A percentile compares a stretch with the other conserved stretches of the same genome.
These are phyloP conservation scores for Xylariaceae sp. DNA, from an alignment of 2,329 filamentous ascomycete species.

Conservation along the genomic window DNA sequence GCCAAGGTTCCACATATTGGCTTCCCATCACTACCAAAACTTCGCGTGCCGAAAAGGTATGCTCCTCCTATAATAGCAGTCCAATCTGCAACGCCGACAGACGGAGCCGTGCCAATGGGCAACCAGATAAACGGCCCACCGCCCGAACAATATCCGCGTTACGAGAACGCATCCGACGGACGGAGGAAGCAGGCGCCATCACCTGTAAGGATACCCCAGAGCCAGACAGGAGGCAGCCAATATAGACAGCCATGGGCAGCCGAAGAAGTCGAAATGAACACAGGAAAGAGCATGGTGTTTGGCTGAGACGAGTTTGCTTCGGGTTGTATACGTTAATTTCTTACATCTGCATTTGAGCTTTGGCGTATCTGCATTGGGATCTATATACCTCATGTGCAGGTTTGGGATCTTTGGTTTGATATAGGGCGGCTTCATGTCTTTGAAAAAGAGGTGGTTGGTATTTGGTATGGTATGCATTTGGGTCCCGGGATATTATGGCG, in stretches of 20 bases:
- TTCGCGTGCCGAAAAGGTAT: slow-evolving; percentile 42
- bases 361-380: background rate
- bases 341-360: too few relatives aligned
- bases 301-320: slow-evolving; percentile 22
- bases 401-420: background rate
- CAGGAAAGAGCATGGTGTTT: slow-evolving; percentile 37
- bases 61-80: slow-evolving; percentile 37
- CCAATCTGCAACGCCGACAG: slow-evolving; percentile 30
- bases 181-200: slow-evolving; percentile 14
- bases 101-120: slow-evolving; percentile 8
- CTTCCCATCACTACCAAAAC: slow-evolving; percentile 38
- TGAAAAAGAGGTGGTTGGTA: background rate
- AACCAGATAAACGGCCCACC: slow-evolving; percentile 34
- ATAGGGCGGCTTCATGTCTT: background rate
- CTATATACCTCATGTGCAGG: background rate
- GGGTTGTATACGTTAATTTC: background rate
- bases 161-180: slow-evolving; percentile 25
- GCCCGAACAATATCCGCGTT: slow-evolving; percentile 23
- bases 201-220: slow-evolving; percentile 14
- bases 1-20: slow-evolving; percentile 35
- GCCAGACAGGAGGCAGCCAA: slow-evolving; percentile 12
- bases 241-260: background rate
- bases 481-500: background rate
- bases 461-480: background rate
- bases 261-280: slow-evolving; percentile 21